Evolutionary conservation across 2,329 filamentous ascomycete species (phyloP).

Genomic region (Coniochaeta sp.): DNA sequence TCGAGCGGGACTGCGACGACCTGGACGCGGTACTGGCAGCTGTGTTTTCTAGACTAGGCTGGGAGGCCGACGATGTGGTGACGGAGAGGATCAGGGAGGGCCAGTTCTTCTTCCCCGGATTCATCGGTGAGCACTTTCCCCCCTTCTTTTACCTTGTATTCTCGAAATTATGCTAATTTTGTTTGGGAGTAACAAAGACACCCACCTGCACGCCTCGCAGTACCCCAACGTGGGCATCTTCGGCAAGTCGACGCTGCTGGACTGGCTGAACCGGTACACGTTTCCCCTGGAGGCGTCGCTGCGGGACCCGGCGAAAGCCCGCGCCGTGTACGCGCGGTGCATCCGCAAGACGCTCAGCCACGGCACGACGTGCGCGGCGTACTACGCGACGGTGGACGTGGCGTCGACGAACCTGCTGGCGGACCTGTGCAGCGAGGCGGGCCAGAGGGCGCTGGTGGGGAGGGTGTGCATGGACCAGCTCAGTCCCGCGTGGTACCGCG

Average conservation of each 20-base stretch:
- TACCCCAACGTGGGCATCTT: constrained; percentile 94
- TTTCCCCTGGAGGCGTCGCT: constrained; percentile 87
- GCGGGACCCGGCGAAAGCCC: constrained; percentile 52
- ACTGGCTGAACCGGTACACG: constrained; percentile 92
- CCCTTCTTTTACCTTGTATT: too few species aligned
- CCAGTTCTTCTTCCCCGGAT: constrained; percentile 78
- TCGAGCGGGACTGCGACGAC: constrained; percentile 29
- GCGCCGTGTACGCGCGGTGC: constrained; percentile 67
- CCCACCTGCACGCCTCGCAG: constrained; percentile 90
- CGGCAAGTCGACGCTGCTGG: constrained; percentile 83
- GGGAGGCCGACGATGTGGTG: constrained; percentile 29
- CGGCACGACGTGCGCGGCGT: constrained; percentile 90
- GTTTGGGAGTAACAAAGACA: too few species aligned
- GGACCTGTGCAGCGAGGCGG: constrained; percentile 67
- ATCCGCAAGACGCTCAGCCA: constrained; percentile 76
- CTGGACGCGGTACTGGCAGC: constrained; percentile 22
- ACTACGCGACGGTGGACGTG: constrained; percentile 87
- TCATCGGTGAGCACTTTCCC: constrained; percentile 52
- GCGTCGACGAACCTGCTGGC: constrained; percentile 86
- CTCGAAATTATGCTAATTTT: too few species aligned
- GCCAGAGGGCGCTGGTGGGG: constrained; percentile 86
- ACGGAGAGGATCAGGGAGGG: constrained; percentile 29
- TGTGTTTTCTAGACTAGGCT: constrained; percentile 35
- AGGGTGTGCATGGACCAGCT: constrained; percentile 90
- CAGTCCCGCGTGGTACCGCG: constrained; percentile 72